phyloP scores from a whole-genome alignment of 257 asterid genomes.

The Solanum gandarillasii region DNA sequence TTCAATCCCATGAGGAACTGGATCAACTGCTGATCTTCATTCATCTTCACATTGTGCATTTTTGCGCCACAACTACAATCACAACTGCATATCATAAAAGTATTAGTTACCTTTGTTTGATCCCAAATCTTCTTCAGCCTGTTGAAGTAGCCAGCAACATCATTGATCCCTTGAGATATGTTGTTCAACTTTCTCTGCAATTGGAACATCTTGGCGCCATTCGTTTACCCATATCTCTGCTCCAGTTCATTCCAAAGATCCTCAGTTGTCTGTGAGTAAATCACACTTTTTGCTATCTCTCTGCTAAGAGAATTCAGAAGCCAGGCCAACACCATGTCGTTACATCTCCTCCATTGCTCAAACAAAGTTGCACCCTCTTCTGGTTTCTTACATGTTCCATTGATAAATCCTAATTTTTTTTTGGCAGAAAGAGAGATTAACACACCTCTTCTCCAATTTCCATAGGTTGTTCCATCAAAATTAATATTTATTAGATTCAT shows the following conservation, averaged over 20 bases:
- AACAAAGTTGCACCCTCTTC: not conserved
- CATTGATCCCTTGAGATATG: too few relatives aligned
- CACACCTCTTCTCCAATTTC: not conserved
- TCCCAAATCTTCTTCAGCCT: too few relatives aligned
- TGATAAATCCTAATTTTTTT: too few relatives aligned
- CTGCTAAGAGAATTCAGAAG: too few relatives aligned
- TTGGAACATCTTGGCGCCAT: not conserved
- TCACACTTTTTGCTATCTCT: not conserved
- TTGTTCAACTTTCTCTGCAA: too few relatives aligned
- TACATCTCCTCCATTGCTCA: not conserved
- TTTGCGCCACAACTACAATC: too few relatives aligned
- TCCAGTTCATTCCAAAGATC: not conserved
- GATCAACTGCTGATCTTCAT: not conserved
- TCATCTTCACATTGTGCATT: not conserved
- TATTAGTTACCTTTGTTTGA: too few relatives aligned
- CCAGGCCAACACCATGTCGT: not conserved
- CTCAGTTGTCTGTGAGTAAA: not conserved
- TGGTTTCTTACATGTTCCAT: not conserved
- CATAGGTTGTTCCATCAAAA: too few relatives aligned
- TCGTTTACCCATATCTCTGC: not conserved
- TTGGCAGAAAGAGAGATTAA: not conserved
- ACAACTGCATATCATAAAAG: too few relatives aligned
- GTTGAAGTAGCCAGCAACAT: too few relatives aligned
- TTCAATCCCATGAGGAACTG: too few relatives aligned
- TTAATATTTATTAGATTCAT: too few relatives aligned